A percentile compares a stretch with the other conserved stretches of the same genome.
Conservation (phyloP, 768 basidiomycete genomes). For the Xanthoconium stramineum region DNA sequence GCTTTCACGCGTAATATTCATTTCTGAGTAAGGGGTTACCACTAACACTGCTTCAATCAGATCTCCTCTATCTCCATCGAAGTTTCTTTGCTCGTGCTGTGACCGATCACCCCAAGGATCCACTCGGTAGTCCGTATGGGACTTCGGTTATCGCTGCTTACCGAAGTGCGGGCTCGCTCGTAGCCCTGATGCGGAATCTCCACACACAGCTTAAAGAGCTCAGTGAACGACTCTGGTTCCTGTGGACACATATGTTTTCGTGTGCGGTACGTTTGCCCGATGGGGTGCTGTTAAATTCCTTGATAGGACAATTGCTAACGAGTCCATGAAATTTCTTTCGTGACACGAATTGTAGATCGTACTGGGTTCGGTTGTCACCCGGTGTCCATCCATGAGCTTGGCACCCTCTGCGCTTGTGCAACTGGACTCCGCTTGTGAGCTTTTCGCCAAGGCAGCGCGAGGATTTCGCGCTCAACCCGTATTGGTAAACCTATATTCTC, state of each 20-base stretch:
- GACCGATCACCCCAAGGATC: constrained; percentile 71
- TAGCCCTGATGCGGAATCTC: constrained; percentile 67
- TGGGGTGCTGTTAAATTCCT: constrained; percentile 4
- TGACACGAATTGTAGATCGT: constrained; percentile 43
- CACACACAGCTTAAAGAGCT: constrained; percentile 61
- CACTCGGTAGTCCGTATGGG: constrained; percentile 67
- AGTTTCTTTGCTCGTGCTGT: constrained; percentile 73
- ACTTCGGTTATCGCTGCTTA: constrained; percentile 74
- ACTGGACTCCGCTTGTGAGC: constrained; percentile 70
- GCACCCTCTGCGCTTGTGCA: constrained; percentile 73
- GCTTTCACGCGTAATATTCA: constrained; percentile 1
- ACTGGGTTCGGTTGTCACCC: constrained; percentile 70
- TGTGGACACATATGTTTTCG: constrained; percentile 51
- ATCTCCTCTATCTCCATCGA: constrained; percentile 67
- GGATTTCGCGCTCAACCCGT: constrained; percentile 66
- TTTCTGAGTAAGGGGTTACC: not conserved
- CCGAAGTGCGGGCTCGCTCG: constrained; percentile 66
- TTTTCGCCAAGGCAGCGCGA: constrained; percentile 66
- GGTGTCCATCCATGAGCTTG: constrained; percentile 76
- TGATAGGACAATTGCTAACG: constrained; percentile 16
- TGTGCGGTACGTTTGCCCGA: constrained; percentile 49
- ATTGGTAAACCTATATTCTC: constrained; percentile 41
- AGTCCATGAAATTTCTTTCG: constrained; percentile 2
- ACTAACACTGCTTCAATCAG: constrained; percentile 34
- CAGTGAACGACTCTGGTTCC: constrained; percentile 62